Conservation (phyloP, 495 filamentous ascomycete species). For the Acidiella bohemica region DNA sequence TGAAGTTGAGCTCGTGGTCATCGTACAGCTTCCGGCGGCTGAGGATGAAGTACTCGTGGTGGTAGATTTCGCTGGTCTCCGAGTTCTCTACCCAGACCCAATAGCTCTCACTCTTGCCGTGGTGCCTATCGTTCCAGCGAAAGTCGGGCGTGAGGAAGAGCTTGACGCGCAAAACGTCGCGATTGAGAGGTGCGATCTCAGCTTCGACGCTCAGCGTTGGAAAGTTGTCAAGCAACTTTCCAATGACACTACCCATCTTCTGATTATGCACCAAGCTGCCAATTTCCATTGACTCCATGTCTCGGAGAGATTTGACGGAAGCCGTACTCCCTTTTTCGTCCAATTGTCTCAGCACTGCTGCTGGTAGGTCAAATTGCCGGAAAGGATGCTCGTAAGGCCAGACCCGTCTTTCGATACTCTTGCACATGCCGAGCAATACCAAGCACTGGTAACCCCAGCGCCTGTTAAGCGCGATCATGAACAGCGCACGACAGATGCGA, state of each 20-base stretch:
- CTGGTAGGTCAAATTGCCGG: conserved; percentile 83
- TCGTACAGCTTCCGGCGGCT: conserved; percentile 78
- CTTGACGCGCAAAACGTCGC: conserved; percentile 80
- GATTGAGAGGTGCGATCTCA: conserved; percentile 89
- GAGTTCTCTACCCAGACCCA: conserved; percentile 99
- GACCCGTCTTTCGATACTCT: conserved; percentile 84
- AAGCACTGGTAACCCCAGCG: conserved; percentile 91
- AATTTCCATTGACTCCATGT: conserved; percentile 87
- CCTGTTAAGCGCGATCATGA: conserved; percentile 92
- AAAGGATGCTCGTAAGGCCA: conserved; percentile 95
- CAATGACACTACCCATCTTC: conserved; percentile 65
- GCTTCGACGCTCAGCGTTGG: conserved; percentile 79
- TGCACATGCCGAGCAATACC: conserved; percentile 76
- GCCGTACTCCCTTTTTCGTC: conserved; percentile 58
- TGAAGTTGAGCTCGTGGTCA: conserved; percentile 94
- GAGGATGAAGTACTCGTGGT: conserved; percentile 93
- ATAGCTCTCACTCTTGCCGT: conserved; percentile 88
- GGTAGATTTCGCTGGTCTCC: conserved; percentile 93
- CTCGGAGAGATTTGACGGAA: conserved; percentile 67
- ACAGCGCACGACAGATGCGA: conserved; percentile 84
- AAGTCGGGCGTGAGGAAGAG: conserved; percentile 82
- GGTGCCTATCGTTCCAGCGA: conserved; percentile 86
- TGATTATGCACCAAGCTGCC: conserved; percentile 84
- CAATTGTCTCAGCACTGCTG: conserved; percentile 66
- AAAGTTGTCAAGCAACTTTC: conserved; percentile 76